Base-by-base conservation (phyloP, 768 basidiomycete genomes). In the Lactifluus rugatus region DNA sequence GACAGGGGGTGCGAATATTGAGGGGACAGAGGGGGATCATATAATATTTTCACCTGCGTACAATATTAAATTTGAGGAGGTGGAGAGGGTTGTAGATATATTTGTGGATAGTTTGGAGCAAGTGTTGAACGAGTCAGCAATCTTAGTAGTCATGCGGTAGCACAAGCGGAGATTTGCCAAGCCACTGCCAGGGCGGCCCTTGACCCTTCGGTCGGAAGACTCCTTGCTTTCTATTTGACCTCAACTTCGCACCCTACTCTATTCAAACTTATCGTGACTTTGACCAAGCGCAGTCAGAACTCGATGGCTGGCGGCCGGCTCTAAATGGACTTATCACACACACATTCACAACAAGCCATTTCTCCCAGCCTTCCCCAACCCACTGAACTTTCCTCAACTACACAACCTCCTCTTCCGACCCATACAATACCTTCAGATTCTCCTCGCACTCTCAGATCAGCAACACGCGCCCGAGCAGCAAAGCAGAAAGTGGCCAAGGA, bases 281-380 rank as follows among this genome's bases (percentile, higher is more conserved):
- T 16, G 26, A 21, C 52, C 26, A 52, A 37, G 6, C 52, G 37
- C 41, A 42, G 48, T 53, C 47, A 46, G 16, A 21, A 51, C 59
- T 87, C 87, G 83, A 90, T 90, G 87, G 87, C 87, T 84, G 83
- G 81, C 82, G 73, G 83, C 79, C 83, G 80, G 76, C 77, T 81
- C 85, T 89, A 89, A 89, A 90, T 90, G 88, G 88, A 90, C 85
- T 82, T 85, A 82, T 80, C 81, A 87, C 81, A 78, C 75, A 74
- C 73, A 69, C 74, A 87, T 77, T 76, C 78, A 68, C 79, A 79
- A 78, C 81, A 83, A 81, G 82, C 83, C 80, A 80, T 79, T 73
- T 70, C 76, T 75, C 60, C 50, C 56, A 57, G 31, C 52, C 45
- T 55, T 50, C 53, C 56, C 32, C 60, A 50, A 73, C 75, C 64